Evolutionary conservation across 2,329 filamentous ascomycete genomes (phyloP).

Genomic region (Blastomyces gilchristii): DNA sequence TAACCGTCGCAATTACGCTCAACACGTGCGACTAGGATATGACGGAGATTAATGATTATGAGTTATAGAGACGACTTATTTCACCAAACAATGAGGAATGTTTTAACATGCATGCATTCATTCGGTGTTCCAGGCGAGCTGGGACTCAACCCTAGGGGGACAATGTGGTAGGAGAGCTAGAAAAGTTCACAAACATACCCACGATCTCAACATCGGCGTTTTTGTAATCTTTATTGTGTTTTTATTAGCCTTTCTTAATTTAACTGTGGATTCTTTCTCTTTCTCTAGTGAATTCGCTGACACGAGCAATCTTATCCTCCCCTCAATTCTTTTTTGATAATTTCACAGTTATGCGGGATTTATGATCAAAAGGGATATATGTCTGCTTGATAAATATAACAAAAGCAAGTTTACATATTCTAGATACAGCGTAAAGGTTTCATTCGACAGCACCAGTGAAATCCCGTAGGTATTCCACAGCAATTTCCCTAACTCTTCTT

Average conservation of each 20-base stretch:
- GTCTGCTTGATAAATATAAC: background rate
- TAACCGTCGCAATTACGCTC: slow-evolving; percentile 8
- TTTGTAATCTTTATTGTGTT: background rate
- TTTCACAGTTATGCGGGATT: background rate
- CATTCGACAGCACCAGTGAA: background rate
- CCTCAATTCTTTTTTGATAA: background rate
- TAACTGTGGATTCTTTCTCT: slow-evolving; percentile 1
- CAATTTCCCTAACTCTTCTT: background rate
- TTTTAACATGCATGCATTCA: slow-evolving; percentile 18
- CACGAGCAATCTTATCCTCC: background rate
- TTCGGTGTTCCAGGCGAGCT: slow-evolving; percentile 9
- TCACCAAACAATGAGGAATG: slow-evolving; percentile 5
- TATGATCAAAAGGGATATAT: background rate
- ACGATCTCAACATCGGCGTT: slow-evolving; percentile 46
- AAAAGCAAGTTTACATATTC: slow-evolving; percentile 1
- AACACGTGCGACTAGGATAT: slow-evolving; percentile 9
- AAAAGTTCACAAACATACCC: slow-evolving; percentile 28
- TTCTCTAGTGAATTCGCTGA: background rate
- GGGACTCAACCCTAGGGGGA: slow-evolving; percentile 11
- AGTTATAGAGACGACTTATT: slow-evolving; percentile 7
- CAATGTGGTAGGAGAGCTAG: slow-evolving; percentile 8
- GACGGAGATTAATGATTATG: slow-evolving; percentile 5
- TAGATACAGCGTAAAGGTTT: slow-evolving; percentile 1
- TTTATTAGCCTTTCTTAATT: slow-evolving; percentile 3
- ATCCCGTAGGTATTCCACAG: background rate